These are phyloP conservation scores for Aurantiochytrium sp. DNA, from an alignment of 108 stramenopile genomes.

Conservation along the genomic window DNA sequence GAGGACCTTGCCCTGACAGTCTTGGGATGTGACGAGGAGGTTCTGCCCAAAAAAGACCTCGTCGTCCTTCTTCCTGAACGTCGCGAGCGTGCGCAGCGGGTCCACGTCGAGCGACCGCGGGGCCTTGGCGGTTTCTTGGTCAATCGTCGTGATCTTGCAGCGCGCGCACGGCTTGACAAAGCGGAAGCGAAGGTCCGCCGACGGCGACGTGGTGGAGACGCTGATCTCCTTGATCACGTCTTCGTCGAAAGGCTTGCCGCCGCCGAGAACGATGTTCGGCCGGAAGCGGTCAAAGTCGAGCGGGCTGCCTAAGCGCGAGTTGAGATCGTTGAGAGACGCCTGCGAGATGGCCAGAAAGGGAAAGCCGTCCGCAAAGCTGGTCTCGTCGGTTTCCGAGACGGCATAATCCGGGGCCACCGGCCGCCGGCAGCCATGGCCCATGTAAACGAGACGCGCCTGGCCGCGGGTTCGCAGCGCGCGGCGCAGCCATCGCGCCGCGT, in stretches of 20 bases:
- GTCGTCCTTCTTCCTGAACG: constrained; percentile 47
- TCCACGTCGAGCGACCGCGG: constrained; percentile 1
- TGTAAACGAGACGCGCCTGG: constrained; percentile 48
- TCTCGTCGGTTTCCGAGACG: background rate
- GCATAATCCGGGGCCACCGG: constrained; percentile 42
- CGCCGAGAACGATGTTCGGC: constrained; percentile 57
- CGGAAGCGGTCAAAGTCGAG: constrained; percentile 59
- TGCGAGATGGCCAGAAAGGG: constrained; percentile 49
- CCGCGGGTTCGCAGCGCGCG: constrained; percentile 37
- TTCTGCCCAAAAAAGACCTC: constrained; percentile 52
- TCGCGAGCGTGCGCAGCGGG: constrained; percentile 36
- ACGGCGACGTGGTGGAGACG: too few relatives aligned
- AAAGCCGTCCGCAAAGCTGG: constrained; percentile 59
- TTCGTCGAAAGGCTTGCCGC: constrained; percentile 44
- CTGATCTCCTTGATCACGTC: constrained; percentile 47
- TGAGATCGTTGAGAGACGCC: constrained; percentile 52
- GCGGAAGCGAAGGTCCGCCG: constrained; percentile 24
- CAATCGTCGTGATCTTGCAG: constrained; percentile 54
- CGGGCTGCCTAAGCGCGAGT: constrained; percentile 35
- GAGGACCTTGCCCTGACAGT: constrained; percentile 29
- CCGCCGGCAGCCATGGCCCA: constrained; percentile 43
- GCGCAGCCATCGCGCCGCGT: constrained; percentile 46
- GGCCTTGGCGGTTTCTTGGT: constrained; percentile 37
- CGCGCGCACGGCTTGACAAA: constrained; percentile 57
- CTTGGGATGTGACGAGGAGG: constrained; percentile 39